These are phyloP conservation scores for Delitschia confertaspora DNA, from an alignment of 495 filamentous ascomycete species.

Conservation along the genomic window DNA sequence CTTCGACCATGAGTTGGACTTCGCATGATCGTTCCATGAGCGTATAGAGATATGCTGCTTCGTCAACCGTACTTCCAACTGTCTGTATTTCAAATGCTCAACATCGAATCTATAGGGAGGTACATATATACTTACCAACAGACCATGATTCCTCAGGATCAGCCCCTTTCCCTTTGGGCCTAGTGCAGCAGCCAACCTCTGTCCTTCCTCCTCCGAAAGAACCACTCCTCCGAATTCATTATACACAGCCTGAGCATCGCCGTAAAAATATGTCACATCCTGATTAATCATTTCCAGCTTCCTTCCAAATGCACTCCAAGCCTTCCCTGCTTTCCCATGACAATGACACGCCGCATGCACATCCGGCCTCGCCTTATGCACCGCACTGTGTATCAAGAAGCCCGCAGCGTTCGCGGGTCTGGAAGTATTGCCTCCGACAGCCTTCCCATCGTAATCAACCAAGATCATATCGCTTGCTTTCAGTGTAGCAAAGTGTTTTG, in stretches of 20 bases:
- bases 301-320: constrained; percentile 33
- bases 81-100: constrained; percentile 13
- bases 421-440: constrained; percentile 33
- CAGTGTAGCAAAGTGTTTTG: constrained; percentile 33
- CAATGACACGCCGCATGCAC: constrained; percentile 36
- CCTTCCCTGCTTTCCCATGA: constrained; percentile 34
- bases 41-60: constrained; percentile 35
- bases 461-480: constrained; percentile 37
- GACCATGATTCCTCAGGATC: constrained; percentile 36
- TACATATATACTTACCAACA: constrained; percentile 21
- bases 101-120: neutral
- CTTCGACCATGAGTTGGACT: constrained; percentile 35
- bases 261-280: constrained; percentile 37
- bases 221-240: constrained; percentile 36
- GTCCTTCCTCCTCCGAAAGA: constrained; percentile 33
- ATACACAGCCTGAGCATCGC: constrained; percentile 36
- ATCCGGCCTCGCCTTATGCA: constrained; percentile 37
- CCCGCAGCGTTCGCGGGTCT: constrained; percentile 37
- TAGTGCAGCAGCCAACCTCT: constrained; percentile 34
- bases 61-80: constrained; percentile 37
- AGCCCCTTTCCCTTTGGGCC: constrained; percentile 36
- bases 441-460: constrained; percentile 34
- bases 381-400: constrained; percentile 35
- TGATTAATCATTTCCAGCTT: constrained; percentile 40
- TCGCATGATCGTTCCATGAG: constrained; percentile 38